Evolutionary conservation across 768 basidiomycete species (phyloP), one percentile per base, ranked within the genome.

Genomic region (Xanthoconium purpureum): DNA sequence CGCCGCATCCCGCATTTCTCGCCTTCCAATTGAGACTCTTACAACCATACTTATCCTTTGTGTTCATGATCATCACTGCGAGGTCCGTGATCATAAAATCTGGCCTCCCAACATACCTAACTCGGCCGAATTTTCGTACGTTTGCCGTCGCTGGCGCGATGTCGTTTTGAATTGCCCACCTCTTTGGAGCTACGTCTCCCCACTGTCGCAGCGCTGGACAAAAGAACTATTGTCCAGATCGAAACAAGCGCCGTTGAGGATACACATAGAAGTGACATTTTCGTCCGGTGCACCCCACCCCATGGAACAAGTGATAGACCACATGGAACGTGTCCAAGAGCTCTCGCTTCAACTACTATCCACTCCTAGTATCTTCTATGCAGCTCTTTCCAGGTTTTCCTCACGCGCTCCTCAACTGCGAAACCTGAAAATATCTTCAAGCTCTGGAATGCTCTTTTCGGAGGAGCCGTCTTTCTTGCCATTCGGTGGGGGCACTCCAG

Each of bases 201-300:
- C 75, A 33, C 59, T 50, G 4, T 68, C 67, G 6, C 67, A 69
- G 0, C 61, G 56, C 47, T 77, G 75, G 74, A 71, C 71, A 11
- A 64, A 73, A 37, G 76, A 74, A 58, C 75, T 77, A 73, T 53
- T 80, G 35, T 62, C 62, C 33, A 72, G 79, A 12, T 80, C 79
- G 0, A 78, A 76, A 50, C 71, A 67, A 63, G 75, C 74, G 11
- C 64, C 71, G 13, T 37, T 65, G 18, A 50, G 38, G 24, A 28
- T 65, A 47, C 15, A 29, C 13, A 2, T 40, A 5, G 1, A 24
- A 3, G 6, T 6, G 32, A 6, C 6, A 33, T 6, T 33, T 33
- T 33, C 6, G 32, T 6, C 6, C 11, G 32, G 32, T 33, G n/a
- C n/a, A n/a, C n/a, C 11, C 6, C 32, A 33, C 32, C 11, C 11